phyloP scores from a whole-genome alignment of 495 filamentous ascomycete species.

The Penicillium alfredii region DNA sequence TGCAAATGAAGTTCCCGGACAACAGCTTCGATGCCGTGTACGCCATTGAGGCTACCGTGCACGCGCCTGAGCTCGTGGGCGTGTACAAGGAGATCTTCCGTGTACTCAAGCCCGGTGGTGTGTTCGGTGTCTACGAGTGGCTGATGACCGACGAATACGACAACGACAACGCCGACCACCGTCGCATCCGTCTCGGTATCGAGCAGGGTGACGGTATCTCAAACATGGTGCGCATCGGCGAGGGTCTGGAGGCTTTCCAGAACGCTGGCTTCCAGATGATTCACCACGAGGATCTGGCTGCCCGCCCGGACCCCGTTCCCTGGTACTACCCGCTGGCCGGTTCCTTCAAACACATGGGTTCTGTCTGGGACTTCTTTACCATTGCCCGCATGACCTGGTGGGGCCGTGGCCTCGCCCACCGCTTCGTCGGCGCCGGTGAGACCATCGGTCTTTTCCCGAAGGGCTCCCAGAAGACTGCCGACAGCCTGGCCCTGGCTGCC shows the following conservation, averaged over 20 bases:
- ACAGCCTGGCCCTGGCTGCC: conserved; percentile 74
- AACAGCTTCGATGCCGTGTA: conserved; percentile 94
- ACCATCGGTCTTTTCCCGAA: conserved; percentile 64
- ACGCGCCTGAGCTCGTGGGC: conserved; percentile 89
- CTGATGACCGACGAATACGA: conserved; percentile 97
- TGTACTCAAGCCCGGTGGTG: conserved; percentile 91
- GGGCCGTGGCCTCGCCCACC: conserved; percentile 70
- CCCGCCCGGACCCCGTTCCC: conserved; percentile 67
- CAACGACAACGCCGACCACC: conserved; percentile 80
- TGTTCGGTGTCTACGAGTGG: conserved; percentile 99
- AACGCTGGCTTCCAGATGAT: conserved; percentile 82
- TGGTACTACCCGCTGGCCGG: conserved; percentile 96
- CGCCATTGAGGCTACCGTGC: conserved; percentile 95
- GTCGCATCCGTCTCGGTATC: conserved; percentile 87
- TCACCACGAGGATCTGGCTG: conserved; percentile 85
- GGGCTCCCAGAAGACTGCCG: conserved; percentile 93
- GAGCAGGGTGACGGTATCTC: conserved; percentile 96
- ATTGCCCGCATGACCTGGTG: conserved; percentile 87
- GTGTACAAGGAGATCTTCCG: conserved; percentile 93
- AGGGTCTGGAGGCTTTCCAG: conserved; percentile 80
- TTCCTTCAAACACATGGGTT: conserved; percentile 74
- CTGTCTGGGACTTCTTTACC: conserved; percentile 72
- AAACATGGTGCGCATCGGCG: conserved; percentile 92
- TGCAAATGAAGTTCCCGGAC: conserved; percentile 97
- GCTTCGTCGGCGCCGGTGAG: conserved; percentile 75